A percentile compares a stretch with the other conserved stretches of the same genome.
phyloP scores from a whole-genome alignment of 2,329 filamentous ascomycete genomes.

The Dryadomyces quercivorus region DNA sequence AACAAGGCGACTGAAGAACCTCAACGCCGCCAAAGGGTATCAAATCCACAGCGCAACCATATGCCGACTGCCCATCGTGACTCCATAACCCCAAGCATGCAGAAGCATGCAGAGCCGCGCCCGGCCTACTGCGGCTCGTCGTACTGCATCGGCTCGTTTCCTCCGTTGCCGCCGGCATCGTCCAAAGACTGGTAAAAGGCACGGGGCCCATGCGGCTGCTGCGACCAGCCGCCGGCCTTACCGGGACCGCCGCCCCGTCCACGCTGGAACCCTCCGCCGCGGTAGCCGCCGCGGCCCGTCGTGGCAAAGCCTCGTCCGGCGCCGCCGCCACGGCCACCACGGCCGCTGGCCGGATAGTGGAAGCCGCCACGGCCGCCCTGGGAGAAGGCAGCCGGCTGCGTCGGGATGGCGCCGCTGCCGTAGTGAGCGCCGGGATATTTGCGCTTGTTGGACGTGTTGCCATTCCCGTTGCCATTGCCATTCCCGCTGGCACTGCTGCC shows the following conservation, averaged over 20 bases:
- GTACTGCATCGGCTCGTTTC: conserved; percentile 6
- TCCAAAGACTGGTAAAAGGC: conserved; percentile 12
- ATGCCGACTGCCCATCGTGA: neutral
- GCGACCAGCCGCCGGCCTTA: neutral
- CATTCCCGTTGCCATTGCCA: neutral
- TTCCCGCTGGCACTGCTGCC: neutral
- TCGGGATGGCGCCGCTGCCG: neutral
- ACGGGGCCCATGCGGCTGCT: neutral
- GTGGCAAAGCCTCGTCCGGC: neutral
- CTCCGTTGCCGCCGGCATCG: conserved; percentile 4
- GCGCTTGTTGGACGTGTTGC: neutral
- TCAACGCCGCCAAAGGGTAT: neutral
- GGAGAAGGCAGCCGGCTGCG: conserved; percentile 4
- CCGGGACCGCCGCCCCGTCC: conserved; percentile 3
- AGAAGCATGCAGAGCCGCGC: neutral
- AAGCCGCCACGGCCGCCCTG: conserved; percentile 6
- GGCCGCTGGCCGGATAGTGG: conserved; percentile 1
- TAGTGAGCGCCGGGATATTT: neutral
- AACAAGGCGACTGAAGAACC: neutral
- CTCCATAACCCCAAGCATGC: neutral
- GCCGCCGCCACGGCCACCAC: conserved; percentile 2
- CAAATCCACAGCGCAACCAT: neutral
- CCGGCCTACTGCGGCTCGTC: conserved; percentile 1
- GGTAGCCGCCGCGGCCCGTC: conserved; percentile 3
- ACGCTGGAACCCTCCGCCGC: conserved; percentile 2